A percentile compares a stretch with the other conserved stretches of the same genome.
Evolutionary conservation across 1,284 basidiomycete genomes (phyloP).

Genomic region (Heterobasidion annosum): DNA sequence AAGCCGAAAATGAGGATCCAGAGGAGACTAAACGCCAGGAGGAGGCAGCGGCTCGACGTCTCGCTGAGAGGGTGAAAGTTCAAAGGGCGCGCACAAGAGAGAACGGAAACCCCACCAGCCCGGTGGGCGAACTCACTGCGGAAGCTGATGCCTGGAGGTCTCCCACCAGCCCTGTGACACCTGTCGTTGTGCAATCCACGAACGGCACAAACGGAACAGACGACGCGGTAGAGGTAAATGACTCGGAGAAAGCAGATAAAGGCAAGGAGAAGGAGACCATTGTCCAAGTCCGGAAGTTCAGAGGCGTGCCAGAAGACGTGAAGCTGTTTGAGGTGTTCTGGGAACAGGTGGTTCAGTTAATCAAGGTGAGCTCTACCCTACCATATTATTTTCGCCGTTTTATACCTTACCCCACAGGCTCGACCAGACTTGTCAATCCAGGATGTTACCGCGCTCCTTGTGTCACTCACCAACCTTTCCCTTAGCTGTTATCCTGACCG

Average conservation of each 20-base stretch:
- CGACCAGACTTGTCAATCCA: conserved; percentile 92
- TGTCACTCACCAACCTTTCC: conserved; percentile 88
- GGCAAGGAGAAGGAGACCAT: conserved; percentile 36
- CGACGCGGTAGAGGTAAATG: conserved; percentile 21
- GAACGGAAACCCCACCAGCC: conserved; percentile 25
- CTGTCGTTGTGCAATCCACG: background rate
- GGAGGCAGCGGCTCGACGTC: conserved; percentile 78
- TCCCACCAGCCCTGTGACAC: conserved; percentile 6
- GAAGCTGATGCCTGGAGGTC: conserved; percentile 21
- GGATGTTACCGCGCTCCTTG: conserved; percentile 89
- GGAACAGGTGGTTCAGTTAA: conserved; percentile 95
- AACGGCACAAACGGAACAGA: conserved; percentile 8
- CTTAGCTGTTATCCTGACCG: conserved; percentile 93
- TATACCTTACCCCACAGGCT: conserved; percentile 43
- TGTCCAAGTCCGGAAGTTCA: conserved; percentile 62
- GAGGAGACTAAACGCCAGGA: conserved; percentile 88
- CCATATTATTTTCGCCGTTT: conserved; percentile 1
- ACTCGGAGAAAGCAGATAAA: conserved; percentile 32
- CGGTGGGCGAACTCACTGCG: conserved; percentile 11
- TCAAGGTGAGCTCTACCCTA: conserved; percentile 57
- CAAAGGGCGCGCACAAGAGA: conserved; percentile 55
- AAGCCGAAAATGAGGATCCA: conserved; percentile 89
- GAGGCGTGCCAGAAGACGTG: conserved; percentile 89
- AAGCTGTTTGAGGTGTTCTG: conserved; percentile 95
- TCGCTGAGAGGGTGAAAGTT: conserved; percentile 80